These are phyloP conservation scores for Magnaporthiopsis rhizophila DNA, from an alignment of 2,329 filamentous ascomycete genomes.

Conservation along the genomic window DNA sequence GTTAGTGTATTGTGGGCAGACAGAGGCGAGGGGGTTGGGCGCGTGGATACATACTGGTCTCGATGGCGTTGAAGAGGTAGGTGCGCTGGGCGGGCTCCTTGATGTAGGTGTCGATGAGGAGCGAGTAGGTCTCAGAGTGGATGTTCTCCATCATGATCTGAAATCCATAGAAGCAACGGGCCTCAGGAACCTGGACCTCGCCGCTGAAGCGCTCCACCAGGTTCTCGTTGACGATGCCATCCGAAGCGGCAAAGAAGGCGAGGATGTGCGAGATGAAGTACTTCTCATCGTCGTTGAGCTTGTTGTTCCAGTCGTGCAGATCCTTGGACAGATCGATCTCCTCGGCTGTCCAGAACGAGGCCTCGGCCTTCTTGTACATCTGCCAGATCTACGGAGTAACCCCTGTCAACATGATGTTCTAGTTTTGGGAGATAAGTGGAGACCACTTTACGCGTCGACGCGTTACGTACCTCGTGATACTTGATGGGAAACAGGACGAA, in stretches of 20 bases:
- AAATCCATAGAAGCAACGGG: slow-evolving; percentile 99
- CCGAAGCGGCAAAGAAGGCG: slow-evolving; percentile 97
- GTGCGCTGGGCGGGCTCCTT: slow-evolving; percentile 91
- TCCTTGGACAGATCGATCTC: slow-evolving; percentile 99
- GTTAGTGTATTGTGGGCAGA: slow-evolving; percentile 51
- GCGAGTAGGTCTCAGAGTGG: slow-evolving; percentile 98
- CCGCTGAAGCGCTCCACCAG: slow-evolving; percentile 94
- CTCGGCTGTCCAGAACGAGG: slow-evolving; percentile 99
- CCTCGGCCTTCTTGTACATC: slow-evolving; percentile 99
- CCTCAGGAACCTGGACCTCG: slow-evolving; percentile 95
- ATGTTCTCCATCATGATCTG: slow-evolving; percentile 99
- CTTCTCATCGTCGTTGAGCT: slow-evolving; percentile 90
- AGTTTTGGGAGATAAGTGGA: slow-evolving; percentile 10
- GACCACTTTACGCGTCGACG: slow-evolving; percentile 62
- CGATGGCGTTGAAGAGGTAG: slow-evolving; percentile 97
- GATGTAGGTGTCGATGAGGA: slow-evolving; percentile 98
- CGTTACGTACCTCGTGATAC: slow-evolving; percentile 85
- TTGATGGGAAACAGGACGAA: slow-evolving; percentile 99
- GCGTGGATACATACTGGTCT: slow-evolving; percentile 64
- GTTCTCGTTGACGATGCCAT: slow-evolving; percentile 99
- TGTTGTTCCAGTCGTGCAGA: slow-evolving; percentile 98
- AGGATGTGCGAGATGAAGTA: slow-evolving; percentile 98
- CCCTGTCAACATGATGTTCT: slow-evolving; percentile 30
- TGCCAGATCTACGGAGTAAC: slow-evolving; percentile 75
- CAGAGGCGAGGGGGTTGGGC: slow-evolving; percentile 15